Evolutionary conservation across 768 basidiomycete genomes (phyloP).

Genomic region (Astraeus odoratus): DNA sequence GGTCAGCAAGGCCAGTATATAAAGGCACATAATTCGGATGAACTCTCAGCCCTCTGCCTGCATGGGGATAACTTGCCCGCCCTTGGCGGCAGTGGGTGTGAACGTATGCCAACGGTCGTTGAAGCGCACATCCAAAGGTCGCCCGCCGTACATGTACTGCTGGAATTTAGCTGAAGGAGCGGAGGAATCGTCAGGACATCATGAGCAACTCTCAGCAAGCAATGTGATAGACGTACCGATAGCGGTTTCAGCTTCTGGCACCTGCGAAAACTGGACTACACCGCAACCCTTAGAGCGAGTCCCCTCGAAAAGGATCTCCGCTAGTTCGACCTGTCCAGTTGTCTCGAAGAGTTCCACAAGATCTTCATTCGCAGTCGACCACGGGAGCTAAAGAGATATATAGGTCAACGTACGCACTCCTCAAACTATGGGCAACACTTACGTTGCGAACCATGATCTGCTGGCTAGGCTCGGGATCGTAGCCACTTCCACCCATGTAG

Average conservation of each 20-base stretch:
- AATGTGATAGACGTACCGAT: slow-evolving; percentile 56
- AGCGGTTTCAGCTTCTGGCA: slow-evolving; percentile 87
- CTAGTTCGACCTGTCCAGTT: slow-evolving; percentile 89
- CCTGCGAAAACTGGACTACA: slow-evolving; percentile 89
- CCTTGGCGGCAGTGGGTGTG: slow-evolving; percentile 82
- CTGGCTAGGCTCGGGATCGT: slow-evolving; percentile 79
- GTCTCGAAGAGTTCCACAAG: slow-evolving; percentile 97
- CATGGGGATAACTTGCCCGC: slow-evolving; percentile 65
- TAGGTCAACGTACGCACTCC: too few relatives aligned
- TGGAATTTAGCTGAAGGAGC: slow-evolving; percentile 74
- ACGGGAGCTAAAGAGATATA: slow-evolving; percentile 76
- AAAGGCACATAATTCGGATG: too few relatives aligned
- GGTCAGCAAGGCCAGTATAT: too few relatives aligned
- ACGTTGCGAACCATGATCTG: slow-evolving; percentile 99
- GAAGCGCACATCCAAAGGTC: slow-evolving; percentile 87
- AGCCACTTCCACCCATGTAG: slow-evolving; percentile 26
- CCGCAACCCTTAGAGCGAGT: slow-evolving; percentile 91
- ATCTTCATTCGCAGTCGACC: slow-evolving; percentile 99
- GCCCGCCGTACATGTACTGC: slow-evolving; percentile 90
- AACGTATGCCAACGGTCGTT: slow-evolving; percentile 96
- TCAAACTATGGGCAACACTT: slow-evolving; percentile 40
- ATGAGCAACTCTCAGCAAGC: neutral
- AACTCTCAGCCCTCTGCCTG: slow-evolving; percentile 41
- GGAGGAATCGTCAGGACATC: neutral
- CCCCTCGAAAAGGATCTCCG: slow-evolving; percentile 92